Base-by-base conservation (phyloP, 139 green algal species). In the Deuterostichococcus epilithicus region DNA sequence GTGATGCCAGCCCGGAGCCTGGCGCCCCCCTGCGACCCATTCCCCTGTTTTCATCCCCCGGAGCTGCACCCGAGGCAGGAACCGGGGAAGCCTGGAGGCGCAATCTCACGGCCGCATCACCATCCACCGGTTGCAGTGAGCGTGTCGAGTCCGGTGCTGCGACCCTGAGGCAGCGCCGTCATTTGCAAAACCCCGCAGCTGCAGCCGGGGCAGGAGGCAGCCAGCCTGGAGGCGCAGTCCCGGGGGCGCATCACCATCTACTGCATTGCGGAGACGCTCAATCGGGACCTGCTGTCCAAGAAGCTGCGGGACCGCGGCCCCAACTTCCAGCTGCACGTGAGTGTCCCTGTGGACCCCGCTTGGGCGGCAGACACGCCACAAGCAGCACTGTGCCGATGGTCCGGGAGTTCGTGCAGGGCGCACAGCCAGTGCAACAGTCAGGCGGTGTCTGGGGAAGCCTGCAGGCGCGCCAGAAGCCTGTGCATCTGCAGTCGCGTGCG, bases 181-280 rank as follows among this genome's bases (percentile, higher is more conserved):
- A 1, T 69, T 35, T 5, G 5, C 23, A 68, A 22, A 3, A 4
- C 22, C 4, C 44, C n/a, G 58, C 68, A 73, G 13, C 37, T 77
- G 38, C 33, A 77, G 44, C 33, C 59, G 34, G 37, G 36, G 34
- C 38, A 78, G 60, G 59, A 71, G 18, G 23, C 42, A 25, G 68
- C 60, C 8, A 35, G 32, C 10, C 59, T 65, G 30, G 42, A 66
- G 59, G 67, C 18, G 52, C 52, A 63, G 52, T n/a, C 58, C 25
- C 68, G 82, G 1, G 86, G 84, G 18, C 81, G 88, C 44, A 90
- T 92, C 35, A 90, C 85, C 5, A 79, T 88, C 8, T 92, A 92
- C 80, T 92, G 88, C 75, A 72, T 91, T 18, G 83, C 85, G 4
- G 88, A 92, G 59, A 77, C 37, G 8, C 30, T 92, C 76, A 84